Conservation (phyloP, 1,284 basidiomycete genomes). For the Crucibulum parvulum region DNA sequence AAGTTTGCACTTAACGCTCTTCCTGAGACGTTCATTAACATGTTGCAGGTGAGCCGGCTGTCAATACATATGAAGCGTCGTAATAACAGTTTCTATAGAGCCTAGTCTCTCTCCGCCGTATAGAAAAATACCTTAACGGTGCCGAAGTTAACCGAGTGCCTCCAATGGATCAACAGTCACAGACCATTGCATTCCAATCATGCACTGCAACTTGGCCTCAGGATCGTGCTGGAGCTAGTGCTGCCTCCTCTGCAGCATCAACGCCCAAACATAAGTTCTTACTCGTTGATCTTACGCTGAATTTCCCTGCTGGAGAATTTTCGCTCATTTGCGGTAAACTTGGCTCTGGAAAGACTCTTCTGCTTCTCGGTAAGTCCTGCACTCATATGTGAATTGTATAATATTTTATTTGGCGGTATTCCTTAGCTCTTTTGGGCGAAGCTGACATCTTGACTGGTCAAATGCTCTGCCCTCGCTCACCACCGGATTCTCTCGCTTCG, state of each 20-base stretch:
- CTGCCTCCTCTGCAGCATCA: constrained; percentile 61
- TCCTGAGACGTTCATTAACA: constrained; percentile 90
- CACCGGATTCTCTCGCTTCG: constrained; percentile 77
- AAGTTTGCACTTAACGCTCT: constrained; percentile 85
- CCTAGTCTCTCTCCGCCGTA: constrained; percentile 87
- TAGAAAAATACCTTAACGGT: constrained; percentile 86
- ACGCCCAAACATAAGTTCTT: constrained; percentile 85
- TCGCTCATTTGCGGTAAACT: constrained; percentile 85
- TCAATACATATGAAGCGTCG: not conserved
- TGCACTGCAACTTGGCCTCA: constrained; percentile 93
- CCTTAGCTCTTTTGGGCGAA: constrained; percentile 85
- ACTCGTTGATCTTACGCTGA: constrained; percentile 79
- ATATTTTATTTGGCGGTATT: constrained; percentile 10
- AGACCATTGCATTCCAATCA: constrained; percentile 76
- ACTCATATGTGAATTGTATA: not conserved
- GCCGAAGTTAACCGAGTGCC: constrained; percentile 72
- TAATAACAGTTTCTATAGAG: constrained; percentile 45
- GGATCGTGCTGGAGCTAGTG: constrained; percentile 61
- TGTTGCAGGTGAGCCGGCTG: constrained; percentile 65
- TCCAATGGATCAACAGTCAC: constrained; percentile 60
- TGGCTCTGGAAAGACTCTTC: constrained; percentile 85
- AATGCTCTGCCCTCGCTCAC: constrained; percentile 82
- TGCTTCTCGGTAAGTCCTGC: constrained; percentile 64
- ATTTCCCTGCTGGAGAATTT: constrained; percentile 82
- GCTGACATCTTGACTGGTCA: constrained; percentile 86